phyloP scores from a whole-genome alignment of 306 rosid genomes.

The Corylus heterophylla region DNA sequence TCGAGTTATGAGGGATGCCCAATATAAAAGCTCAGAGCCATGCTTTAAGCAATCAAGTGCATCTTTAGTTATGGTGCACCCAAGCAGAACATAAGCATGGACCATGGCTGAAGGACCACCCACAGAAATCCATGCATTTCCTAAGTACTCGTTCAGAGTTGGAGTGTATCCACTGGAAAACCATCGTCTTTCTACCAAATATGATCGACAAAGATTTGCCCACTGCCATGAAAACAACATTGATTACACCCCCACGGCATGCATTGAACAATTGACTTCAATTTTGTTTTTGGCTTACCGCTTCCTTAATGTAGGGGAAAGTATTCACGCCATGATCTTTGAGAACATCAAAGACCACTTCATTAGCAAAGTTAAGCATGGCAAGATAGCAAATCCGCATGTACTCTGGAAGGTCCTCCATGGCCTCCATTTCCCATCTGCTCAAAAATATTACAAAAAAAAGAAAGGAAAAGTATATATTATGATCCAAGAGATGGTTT shows the following conservation, averaged over 20 bases:
- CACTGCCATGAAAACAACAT: constrained; percentile 22
- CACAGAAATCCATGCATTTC: constrained; percentile 25
- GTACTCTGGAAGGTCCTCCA: constrained; percentile 26
- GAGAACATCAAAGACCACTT: constrained; percentile 7
- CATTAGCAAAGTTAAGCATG: constrained; percentile 32
- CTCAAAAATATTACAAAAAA: not conserved
- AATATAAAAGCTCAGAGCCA: constrained; percentile 23
- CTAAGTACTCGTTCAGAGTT: constrained; percentile 25
- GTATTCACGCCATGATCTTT: constrained; percentile 12
- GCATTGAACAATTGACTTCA: not conserved
- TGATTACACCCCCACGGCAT: not conserved
- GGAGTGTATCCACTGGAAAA: constrained; percentile 19
- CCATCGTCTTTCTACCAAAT: constrained; percentile 38
- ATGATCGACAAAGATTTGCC: constrained; percentile 32
- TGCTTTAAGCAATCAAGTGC: constrained; percentile 13
- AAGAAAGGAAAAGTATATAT: not conserved
- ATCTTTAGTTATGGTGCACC: not conserved
- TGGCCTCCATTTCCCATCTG: constrained; percentile 30
- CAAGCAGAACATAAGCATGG: too few relatives aligned
- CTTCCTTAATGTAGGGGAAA: constrained; percentile 13
- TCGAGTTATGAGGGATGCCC: constrained; percentile 28
- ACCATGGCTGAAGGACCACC: too few relatives aligned
- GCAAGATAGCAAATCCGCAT: constrained; percentile 32
- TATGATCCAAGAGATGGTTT: not conserved
- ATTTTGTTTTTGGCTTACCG: constrained; percentile 2